Conservation (phyloP, 768 basidiomycete genomes). For the Leucosporidium scottii region DNA sequence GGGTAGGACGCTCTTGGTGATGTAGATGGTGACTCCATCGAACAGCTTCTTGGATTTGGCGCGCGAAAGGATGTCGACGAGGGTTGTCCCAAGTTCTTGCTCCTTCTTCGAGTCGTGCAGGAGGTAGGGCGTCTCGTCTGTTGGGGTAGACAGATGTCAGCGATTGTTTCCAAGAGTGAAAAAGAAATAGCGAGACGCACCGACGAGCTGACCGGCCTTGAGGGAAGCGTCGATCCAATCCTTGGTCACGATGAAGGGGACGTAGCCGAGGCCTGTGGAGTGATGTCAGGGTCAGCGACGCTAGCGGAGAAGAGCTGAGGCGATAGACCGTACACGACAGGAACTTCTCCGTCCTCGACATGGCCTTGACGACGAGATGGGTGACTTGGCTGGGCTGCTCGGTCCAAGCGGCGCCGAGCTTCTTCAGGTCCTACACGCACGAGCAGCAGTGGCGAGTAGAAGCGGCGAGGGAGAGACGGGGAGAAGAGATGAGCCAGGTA, state of each 20-base stretch:
- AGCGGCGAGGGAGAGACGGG: background rate
- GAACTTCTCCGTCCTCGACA: conserved; percentile 83
- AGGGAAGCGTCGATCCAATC: conserved; percentile 64
- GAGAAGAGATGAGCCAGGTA: background rate
- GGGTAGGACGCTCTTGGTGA: conserved; percentile 59
- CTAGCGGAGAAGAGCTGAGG: no score
- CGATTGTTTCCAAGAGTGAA: no score
- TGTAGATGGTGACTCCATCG: conserved; percentile 61
- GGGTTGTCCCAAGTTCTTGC: conserved; percentile 58
- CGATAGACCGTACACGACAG: conserved; percentile 46
- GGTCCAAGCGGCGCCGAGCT: conserved; percentile 61
- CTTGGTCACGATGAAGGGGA: conserved; percentile 57
- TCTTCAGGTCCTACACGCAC: conserved; percentile 57
- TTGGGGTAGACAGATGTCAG: no score
- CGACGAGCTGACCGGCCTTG: conserved; percentile 53
- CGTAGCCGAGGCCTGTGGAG: conserved; percentile 52
- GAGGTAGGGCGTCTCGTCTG: conserved; percentile 60
- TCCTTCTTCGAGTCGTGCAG: conserved; percentile 61
- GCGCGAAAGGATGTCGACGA: conserved; percentile 55
- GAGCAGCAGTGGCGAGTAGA: background rate
- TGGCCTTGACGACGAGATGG: conserved; percentile 61
- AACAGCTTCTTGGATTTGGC: conserved; percentile 60
- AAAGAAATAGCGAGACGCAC: conserved; percentile 47
- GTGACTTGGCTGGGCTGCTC: conserved; percentile 63
- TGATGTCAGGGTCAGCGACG: background rate